Base-by-base conservation (phyloP, 2,329 filamentous ascomycete genomes). In the Neocatenulostroma microsporum region DNA sequence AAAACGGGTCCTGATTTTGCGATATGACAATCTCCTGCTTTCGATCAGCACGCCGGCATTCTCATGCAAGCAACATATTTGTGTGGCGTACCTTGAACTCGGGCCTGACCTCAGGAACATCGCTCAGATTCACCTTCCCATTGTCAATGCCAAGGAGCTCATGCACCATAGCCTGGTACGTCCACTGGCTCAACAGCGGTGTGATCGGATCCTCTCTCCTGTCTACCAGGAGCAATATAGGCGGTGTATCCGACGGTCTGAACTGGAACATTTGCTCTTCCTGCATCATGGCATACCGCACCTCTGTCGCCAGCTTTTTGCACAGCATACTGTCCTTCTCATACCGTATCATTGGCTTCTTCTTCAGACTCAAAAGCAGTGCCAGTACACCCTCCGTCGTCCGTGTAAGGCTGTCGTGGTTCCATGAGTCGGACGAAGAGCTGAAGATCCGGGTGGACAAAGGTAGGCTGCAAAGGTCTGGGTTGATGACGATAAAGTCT, bases 101-200 rank as follows among this genome's bases (percentile, higher is more conserved):
- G 4, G 48, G 48, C 32, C 53, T 34, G 9, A 56, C 52, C 13
- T 55, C 53, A 3, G 51, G 53, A 13, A 56, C 53, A 37, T 84
- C 76, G 44, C 81, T 82, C 21, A 98, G 69, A 55, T 94, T 83
- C 1, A 98, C 91, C 34, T 89, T 76, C n/a, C 91, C 91, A 58
- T 96, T 96, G 40, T 84, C 77, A 48, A 98, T 94, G 4, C 91
- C 91, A 10, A 98, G 70, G 2, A 96, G 67, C 55, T 98, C 91
- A 58, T 98, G 91, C 1, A 98, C 91, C 88, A 98, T 98, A n/a
- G 91, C 91, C 63, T 98, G 91, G 56, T 98, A 98, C 18, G 91
- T 98, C 91, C 91, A 98, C 59, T 98, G 91, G 3, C 87, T 94
- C 32, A 98, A 72, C 9, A 98, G 68, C 0, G 91, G 91, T 3